A percentile compares a stretch with the other conserved stretches of the same genome.
Conservation (phyloP, 2,329 filamentous ascomycete species). For the Colletotrichum shisoi region DNA sequence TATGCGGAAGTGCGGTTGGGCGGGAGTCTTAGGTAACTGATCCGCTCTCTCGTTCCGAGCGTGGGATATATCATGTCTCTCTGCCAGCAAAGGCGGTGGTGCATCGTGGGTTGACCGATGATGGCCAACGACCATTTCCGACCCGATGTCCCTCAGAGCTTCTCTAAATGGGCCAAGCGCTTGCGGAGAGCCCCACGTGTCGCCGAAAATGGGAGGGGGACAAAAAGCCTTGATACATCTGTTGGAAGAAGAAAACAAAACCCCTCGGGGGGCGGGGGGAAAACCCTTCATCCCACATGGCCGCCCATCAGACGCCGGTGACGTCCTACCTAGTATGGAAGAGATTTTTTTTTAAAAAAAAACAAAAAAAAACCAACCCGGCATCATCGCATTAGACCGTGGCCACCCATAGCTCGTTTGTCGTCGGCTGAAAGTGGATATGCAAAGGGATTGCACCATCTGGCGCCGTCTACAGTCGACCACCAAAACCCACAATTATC, state of each 20-base stretch:
- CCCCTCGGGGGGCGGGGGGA: no score
- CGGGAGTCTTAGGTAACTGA: constrained; percentile 27
- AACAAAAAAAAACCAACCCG: neutral
- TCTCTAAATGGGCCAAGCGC: constrained; percentile 3
- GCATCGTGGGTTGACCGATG: constrained; percentile 14
- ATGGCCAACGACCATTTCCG: neutral
- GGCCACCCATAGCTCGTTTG: constrained; percentile 36
- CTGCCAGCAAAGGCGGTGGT: constrained; percentile 3
- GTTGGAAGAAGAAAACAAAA: neutral
- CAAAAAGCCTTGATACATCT: constrained; percentile 25
- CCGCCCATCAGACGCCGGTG: neutral
- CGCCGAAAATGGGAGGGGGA: constrained; percentile 6
- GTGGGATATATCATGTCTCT: constrained; percentile 13
- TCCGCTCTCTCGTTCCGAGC: constrained; percentile 26
- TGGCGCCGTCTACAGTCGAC: constrained; percentile 1
- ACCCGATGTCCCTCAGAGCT: neutral
- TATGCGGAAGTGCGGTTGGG: constrained; percentile 20
- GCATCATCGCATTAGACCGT: neutral
- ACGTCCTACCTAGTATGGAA: neutral
- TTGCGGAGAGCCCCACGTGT: constrained; percentile 8
- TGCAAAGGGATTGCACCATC: constrained; percentile 24
- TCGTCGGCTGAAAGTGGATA: constrained; percentile 40
- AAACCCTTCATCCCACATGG: neutral
- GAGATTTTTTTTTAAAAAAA: no score
- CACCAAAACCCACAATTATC: constrained; percentile 17